Evolutionary conservation across 164 flowering plant genomes (phyloP).

Genomic region (Saururus chinensis): DNA sequence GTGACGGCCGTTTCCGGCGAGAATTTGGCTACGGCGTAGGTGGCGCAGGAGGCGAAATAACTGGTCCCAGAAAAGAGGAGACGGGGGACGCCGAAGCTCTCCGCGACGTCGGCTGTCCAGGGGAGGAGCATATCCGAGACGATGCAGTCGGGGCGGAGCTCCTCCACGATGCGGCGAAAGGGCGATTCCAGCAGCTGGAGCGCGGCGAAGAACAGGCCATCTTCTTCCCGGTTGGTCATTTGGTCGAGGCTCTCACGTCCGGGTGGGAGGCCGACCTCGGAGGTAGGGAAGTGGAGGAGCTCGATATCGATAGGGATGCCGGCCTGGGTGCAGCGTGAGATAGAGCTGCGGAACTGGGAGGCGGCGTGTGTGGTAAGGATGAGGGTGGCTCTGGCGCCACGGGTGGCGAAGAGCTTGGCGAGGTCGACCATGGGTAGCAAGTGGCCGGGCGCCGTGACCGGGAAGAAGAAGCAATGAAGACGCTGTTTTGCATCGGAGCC

Average conservation of each 20-base stretch:
- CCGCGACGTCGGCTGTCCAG: conserved; percentile 38
- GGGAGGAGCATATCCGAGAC: conserved; percentile 46
- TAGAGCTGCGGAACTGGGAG: not conserved
- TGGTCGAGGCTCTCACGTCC: conserved; percentile 1
- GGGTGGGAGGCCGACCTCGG: conserved; percentile 2
- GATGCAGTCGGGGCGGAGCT: conserved; percentile 3
- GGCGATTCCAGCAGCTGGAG: not conserved
- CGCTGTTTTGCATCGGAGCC: too few species aligned
- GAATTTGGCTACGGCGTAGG: conserved; percentile 9
- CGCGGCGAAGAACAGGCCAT: conserved; percentile 17
- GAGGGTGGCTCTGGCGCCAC: not conserved
- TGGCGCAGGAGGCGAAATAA: conserved; percentile 24
- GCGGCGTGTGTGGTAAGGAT: not conserved
- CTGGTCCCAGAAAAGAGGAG: conserved; percentile 37
- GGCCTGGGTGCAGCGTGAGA: not conserved
- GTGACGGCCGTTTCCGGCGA: conserved; percentile 23
- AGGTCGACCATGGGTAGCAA: conserved; percentile 4
- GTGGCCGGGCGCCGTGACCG: conserved; percentile 7
- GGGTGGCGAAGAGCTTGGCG: conserved; percentile 4
- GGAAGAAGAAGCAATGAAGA: not conserved
- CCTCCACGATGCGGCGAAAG: not conserved
- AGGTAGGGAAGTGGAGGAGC: not conserved
- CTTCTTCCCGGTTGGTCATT: conserved; percentile 3
- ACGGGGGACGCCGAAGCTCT: conserved; percentile 33
- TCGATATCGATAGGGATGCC: not conserved